Percentiles rank a stretch among this genome's conserved stretches.
Conservation (phyloP, 2,329 filamentous ascomycete genomes). For the Stylonectria norvegica region DNA sequence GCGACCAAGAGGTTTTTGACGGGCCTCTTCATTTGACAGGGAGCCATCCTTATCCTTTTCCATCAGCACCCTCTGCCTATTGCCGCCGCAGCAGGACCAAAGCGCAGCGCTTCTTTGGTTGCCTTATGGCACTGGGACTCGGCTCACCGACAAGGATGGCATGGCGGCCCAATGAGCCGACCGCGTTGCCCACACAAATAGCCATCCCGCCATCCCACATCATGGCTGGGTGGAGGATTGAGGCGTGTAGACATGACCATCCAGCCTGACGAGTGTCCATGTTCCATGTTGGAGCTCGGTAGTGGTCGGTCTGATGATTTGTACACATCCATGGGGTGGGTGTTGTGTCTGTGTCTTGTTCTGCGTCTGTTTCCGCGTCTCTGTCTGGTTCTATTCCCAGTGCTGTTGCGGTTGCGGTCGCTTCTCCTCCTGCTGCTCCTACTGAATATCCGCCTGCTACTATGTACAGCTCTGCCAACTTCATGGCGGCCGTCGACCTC, state of each 20-base stretch:
- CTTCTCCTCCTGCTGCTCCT: no score
- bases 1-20: not conserved
- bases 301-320: not conserved
- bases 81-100: not conserved
- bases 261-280: constrained; percentile 19
- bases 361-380: not conserved
- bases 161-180: constrained; percentile 26
- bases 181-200: constrained; percentile 22
- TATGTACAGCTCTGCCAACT: not conserved
- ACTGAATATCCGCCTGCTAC: no score
- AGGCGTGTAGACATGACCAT: constrained; percentile 22
- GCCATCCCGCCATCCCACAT: constrained; percentile 23
- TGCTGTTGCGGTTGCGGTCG: not conserved
- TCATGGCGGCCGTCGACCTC: constrained; percentile 12
- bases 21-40: no score
- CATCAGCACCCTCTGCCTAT: not conserved
- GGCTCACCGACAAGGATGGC: constrained; percentile 16
- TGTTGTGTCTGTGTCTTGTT: constrained; percentile 4
- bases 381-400: not conserved
- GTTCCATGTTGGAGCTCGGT: constrained; percentile 12
- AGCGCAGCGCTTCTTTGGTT: not conserved
- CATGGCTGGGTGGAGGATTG: constrained; percentile 13
- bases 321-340: not conserved
- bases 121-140: constrained; percentile 7
- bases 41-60: no score